Evolutionary conservation across 2,329 filamentous ascomycete genomes (phyloP).

Genomic region (Aspergillus niger): DNA sequence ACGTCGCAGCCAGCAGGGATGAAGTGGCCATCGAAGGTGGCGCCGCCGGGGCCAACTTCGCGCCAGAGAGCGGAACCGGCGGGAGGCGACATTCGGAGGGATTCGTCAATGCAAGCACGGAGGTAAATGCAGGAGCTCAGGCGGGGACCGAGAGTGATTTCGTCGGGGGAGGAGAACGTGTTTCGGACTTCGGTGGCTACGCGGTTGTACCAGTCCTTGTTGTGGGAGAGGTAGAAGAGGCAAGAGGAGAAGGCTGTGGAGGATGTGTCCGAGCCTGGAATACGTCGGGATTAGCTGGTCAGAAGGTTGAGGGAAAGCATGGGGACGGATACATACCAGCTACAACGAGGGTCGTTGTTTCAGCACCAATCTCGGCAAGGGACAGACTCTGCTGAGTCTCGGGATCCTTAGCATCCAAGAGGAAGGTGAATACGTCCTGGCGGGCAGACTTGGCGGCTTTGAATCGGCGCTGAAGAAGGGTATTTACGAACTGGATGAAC

Average conservation of each 20-base stretch:
- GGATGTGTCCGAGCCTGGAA: constrained; percentile 43
- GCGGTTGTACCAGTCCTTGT: constrained; percentile 33
- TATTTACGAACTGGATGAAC: constrained; percentile 30
- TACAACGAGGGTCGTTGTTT: constrained; percentile 53
- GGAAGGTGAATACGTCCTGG: constrained; percentile 54
- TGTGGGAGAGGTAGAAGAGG: constrained; percentile 44
- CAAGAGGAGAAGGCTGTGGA: constrained; percentile 40
- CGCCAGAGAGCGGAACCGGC: constrained; percentile 31
- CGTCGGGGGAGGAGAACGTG: constrained; percentile 37
- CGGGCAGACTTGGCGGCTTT: constrained; percentile 30
- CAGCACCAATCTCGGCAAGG: constrained; percentile 51
- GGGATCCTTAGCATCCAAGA: constrained; percentile 50
- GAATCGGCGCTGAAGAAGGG: constrained; percentile 26
- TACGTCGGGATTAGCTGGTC: neutral
- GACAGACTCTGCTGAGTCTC: constrained; percentile 34
- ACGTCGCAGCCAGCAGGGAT: constrained; percentile 36
- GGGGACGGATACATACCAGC: constrained; percentile 39
- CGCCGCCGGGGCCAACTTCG: constrained; percentile 32
- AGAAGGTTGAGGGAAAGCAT: neutral
- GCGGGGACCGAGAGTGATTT: constrained; percentile 36
- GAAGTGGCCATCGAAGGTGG: constrained; percentile 33
- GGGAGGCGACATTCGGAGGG: constrained; percentile 37
- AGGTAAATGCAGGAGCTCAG: constrained; percentile 44
- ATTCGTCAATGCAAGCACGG: constrained; percentile 46
- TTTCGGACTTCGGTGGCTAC: constrained; percentile 37